Evolutionary conservation across 352 stramenopile species (phyloP), one percentile per base, ranked within the genome.

Genomic region (Globisporangium ultimum): DNA sequence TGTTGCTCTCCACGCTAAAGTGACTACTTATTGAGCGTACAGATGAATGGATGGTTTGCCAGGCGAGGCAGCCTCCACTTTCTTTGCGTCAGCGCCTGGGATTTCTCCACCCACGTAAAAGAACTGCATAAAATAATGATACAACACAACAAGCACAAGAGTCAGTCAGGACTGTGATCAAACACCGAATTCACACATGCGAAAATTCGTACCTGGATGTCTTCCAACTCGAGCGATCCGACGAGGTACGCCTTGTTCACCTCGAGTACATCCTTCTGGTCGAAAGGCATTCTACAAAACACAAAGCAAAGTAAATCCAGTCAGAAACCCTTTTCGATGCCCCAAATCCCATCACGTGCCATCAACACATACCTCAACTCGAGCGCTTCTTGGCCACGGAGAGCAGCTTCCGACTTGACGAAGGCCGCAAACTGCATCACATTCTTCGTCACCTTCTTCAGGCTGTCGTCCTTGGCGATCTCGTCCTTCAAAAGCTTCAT

Each of bases 361-460:
- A 55, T 48, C 65, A 38, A 8, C 54, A 61, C 70, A 54, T 77
- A 91, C 73, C 88, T 86, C 45, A 97, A 79, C 63, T 98, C 95
- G 55, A 99, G 79, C 38, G 93, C 95, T 57, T 97, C 89, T 48
- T 84, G 71, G 54, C 96, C 96, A 59, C 97, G 89, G 58, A 98
- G 80, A 52, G 90, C 74, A 22, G 88, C 91, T 67, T 98, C 95
- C 22, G 81, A 83, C 77, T 98, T 98, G 63, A 98, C 86, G 48
- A 98, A 99, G 22, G 91, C 89, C 60, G 88, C 95, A 63, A 98
- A 98, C 69, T 99, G 96, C 96, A 99, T 99, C 28, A 96, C 84
- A 61, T 97, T 92, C 83, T 98, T 98, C 14, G 83, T 95, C 14
- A 95, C 67, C 70, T 87, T 91, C 79, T 94, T 95, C 49, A 96